Evolutionary conservation across 371 early-diverging fungal species (phyloP).

Genomic region (Paraphysoderma sedebokerense): DNA sequence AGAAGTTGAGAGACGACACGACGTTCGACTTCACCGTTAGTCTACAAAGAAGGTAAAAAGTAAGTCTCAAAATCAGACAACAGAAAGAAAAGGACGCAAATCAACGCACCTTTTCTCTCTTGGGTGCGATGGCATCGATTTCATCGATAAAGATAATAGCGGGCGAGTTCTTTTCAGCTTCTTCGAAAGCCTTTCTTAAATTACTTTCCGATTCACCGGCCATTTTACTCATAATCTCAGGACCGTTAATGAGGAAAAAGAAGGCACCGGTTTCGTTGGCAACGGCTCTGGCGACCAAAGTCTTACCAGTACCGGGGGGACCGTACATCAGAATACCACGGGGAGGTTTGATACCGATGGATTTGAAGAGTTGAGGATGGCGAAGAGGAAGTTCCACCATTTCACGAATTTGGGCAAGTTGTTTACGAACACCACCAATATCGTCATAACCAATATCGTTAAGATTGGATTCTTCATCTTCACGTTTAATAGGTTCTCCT

Average conservation of each 20-base stretch:
- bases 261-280: conserved; percentile 82
- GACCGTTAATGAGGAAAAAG: conserved; percentile 97
- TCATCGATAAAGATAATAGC: conserved; percentile 98
- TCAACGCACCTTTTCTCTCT: conserved; percentile 7
- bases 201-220: conserved; percentile 97
- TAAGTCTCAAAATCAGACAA: conserved; percentile 24
- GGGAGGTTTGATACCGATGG: conserved; percentile 98
- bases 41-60: conserved; percentile 20
- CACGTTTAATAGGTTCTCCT: conserved; percentile 95
- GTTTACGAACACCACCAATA: conserved; percentile 97
- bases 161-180: conserved; percentile 97
- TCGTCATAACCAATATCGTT: conserved; percentile 98
- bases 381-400: conserved; percentile 97
- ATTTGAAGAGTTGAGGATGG: conserved; percentile 93
- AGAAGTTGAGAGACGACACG: conserved; percentile 98
- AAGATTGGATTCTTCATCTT: conserved; percentile 90
- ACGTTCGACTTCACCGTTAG: conserved; percentile 98
- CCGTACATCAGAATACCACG: conserved; percentile 96
- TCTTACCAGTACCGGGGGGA: conserved; percentile 90
- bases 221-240: conserved; percentile 99
- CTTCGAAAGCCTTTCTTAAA: conserved; percentile 97
- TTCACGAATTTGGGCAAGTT: conserved; percentile 99
- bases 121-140: conserved; percentile 52
- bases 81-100: not conserved
- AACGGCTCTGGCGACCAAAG: conserved; percentile 55